Percentiles rank a stretch among this genome's conserved stretches.
Evolutionary conservation across 2,329 filamentous ascomycete species (phyloP).

Genomic region (Talaromyces islandicus): DNA sequence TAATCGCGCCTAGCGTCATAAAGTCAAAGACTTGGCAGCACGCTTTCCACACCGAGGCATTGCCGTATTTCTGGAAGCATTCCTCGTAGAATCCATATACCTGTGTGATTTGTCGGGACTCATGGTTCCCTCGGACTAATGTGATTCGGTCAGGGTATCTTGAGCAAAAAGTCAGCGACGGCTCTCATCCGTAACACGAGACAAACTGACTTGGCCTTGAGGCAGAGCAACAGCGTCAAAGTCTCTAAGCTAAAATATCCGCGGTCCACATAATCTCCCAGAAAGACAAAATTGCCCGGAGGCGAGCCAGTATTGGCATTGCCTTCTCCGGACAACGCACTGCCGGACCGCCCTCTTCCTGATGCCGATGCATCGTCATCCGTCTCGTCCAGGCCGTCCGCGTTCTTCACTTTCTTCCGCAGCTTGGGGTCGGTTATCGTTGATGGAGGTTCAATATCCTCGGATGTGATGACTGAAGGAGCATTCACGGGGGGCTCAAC

Average conservation of each 20-base stretch:
- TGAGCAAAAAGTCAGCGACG: constrained; percentile 9
- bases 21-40: constrained; percentile 76
- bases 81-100: constrained; percentile 77
- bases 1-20: constrained; percentile 65
- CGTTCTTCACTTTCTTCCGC: constrained; percentile 71
- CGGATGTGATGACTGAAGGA: constrained; percentile 74
- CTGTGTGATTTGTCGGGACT: constrained; percentile 71
- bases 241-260: constrained; percentile 71
- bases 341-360: constrained; percentile 22
- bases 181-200: constrained; percentile 1
- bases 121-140: constrained; percentile 68
- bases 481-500: constrained; percentile 62
- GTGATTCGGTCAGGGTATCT: constrained; percentile 69
- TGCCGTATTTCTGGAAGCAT: constrained; percentile 70
- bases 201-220: constrained; percentile 61
- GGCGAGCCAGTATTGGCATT: constrained; percentile 36
- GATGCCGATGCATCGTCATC: constrained; percentile 22
- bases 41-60: constrained; percentile 72
- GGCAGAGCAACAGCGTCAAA: constrained; percentile 64
- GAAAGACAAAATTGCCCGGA: constrained; percentile 65
- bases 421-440: constrained; percentile 84
- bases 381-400: constrained; percentile 18
- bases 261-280: constrained; percentile 68
- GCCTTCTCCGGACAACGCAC: constrained; percentile 19
- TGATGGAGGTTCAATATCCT: constrained; percentile 84